A percentile compares a stretch with the other conserved stretches of the same genome.
phyloP scores from a whole-genome alignment of 176 grass and related monocot genomes.

The Triticum aestivum region DNA sequence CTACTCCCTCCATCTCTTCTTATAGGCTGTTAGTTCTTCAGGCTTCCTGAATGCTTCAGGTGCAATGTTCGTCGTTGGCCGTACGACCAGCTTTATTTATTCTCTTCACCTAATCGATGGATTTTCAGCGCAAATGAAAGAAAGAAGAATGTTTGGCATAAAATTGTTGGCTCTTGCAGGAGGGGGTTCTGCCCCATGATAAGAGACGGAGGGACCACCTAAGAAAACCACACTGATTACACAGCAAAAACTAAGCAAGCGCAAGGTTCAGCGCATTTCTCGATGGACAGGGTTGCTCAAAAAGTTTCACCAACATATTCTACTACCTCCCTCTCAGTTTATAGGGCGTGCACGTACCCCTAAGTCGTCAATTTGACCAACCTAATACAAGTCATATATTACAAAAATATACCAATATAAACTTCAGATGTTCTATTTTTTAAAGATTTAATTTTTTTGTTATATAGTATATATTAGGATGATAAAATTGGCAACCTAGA shows the following conservation, averaged over 20 bases:
- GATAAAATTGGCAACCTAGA: too few relatives aligned
- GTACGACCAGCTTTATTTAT: neutral
- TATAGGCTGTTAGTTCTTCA: neutral
- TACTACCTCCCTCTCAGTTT: neutral
- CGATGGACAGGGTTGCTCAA: neutral
- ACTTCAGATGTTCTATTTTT: too few relatives aligned
- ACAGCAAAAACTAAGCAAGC: neutral
- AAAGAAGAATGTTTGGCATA: too few relatives aligned
- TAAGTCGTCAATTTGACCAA: too few relatives aligned
- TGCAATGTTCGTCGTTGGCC: too few relatives aligned
- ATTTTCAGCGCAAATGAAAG: neutral
- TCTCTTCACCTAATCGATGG: neutral
- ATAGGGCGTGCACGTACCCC: too few relatives aligned
- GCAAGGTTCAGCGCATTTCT: neutral
- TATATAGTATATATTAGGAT: too few relatives aligned
- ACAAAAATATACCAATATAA: too few relatives aligned
- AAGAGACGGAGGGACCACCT: neutral
- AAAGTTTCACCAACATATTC: neutral
- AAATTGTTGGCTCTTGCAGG: neutral
- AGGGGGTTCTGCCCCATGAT: too few relatives aligned
- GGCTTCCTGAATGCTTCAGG: neutral
- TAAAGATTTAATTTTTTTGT: too few relatives aligned
- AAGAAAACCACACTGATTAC: too few relatives aligned
- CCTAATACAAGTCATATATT: too few relatives aligned
- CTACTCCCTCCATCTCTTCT: neutral